phyloP scores from a whole-genome alignment of 1,284 basidiomycete species.

The Inonotus hispidus region DNA sequence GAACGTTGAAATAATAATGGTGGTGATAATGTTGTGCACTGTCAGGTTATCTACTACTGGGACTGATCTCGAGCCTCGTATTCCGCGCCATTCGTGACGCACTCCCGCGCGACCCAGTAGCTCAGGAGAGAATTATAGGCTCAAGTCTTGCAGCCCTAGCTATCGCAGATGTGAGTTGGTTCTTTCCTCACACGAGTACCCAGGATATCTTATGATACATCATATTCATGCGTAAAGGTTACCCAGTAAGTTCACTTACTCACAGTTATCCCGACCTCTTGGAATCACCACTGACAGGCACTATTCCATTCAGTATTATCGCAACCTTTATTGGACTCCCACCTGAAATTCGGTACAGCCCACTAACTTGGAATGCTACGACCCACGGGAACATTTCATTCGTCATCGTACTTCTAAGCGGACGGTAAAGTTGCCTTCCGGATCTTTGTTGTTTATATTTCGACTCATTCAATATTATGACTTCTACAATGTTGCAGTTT shows the following conservation, averaged over 20 bases:
- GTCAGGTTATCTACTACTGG: conserved; percentile 63
- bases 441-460: conserved; percentile 1
- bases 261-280: neutral
- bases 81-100: conserved; percentile 66
- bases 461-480: neutral
- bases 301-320: conserved; percentile 40
- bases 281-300: too few species aligned
- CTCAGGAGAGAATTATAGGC: conserved; percentile 67
- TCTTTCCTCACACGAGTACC: too few species aligned
- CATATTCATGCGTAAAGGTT: conserved; percentile 27
- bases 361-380: conserved; percentile 58
- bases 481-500: conserved; percentile 34
- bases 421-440: conserved; percentile 39
- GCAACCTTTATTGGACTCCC: conserved; percentile 57
- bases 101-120: conserved; percentile 49
- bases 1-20: neutral
- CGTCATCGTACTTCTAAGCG: conserved; percentile 47
- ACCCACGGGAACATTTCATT: conserved; percentile 73
- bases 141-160: conserved; percentile 60
- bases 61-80: conserved; percentile 60
- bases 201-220: too few species aligned
- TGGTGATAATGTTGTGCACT: neutral
- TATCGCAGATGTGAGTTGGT: conserved; percentile 62
- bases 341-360: conserved; percentile 43
- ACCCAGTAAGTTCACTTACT: conserved; percentile 53